These are phyloP conservation scores for Darksidea phi DNA, from an alignment of 495 filamentous ascomycete species.

Conservation along the genomic window DNA sequence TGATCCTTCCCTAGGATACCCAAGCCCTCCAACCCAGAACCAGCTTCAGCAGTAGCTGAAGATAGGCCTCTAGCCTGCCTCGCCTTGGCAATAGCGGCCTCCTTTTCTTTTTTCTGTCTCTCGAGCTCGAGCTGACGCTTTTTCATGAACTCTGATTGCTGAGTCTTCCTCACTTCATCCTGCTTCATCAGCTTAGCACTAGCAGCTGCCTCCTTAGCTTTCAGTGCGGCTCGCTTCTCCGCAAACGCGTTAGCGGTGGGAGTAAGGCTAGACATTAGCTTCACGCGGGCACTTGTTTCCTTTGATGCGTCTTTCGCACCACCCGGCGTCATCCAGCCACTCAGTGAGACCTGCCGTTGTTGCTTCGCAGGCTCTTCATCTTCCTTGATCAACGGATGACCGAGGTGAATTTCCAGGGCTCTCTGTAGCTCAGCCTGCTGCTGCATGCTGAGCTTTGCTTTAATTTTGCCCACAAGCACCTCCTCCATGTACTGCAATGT, in stretches of 20 bases:
- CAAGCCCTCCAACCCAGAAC: slow-evolving; percentile 72
- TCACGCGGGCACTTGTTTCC: slow-evolving; percentile 1
- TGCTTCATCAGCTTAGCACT: slow-evolving; percentile 9
- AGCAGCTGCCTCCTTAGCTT: slow-evolving; percentile 6
- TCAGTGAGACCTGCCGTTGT: slow-evolving; percentile 30
- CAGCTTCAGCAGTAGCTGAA: slow-evolving; percentile 61
- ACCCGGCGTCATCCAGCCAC: slow-evolving; percentile 17
- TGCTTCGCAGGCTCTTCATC: slow-evolving; percentile 28
- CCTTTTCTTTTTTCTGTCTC: slow-evolving; percentile 69
- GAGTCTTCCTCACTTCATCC: not conserved
- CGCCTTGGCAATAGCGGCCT: slow-evolving; percentile 63
- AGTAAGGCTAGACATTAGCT: slow-evolving; percentile 18
- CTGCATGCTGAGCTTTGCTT: slow-evolving; percentile 69
- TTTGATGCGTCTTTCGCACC: slow-evolving; percentile 7
- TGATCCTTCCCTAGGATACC: slow-evolving; percentile 81
- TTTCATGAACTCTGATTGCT: slow-evolving; percentile 36
- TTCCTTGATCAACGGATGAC: slow-evolving; percentile 52
- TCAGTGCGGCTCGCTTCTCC: slow-evolving; percentile 12
- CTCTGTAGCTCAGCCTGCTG: slow-evolving; percentile 80
- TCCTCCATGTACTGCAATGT: slow-evolving; percentile 62
- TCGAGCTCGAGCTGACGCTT: slow-evolving; percentile 70
- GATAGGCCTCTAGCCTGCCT: slow-evolving; percentile 55
- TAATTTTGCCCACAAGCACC: slow-evolving; percentile 57
- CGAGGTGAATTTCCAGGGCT: slow-evolving; percentile 74
- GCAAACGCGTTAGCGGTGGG: slow-evolving; percentile 16